Percentiles rank a stretch among this genome's conserved stretches.
Evolutionary conservation across 2,329 filamentous ascomycete genomes (phyloP).

Genomic region (Aspergillus floridensis): DNA sequence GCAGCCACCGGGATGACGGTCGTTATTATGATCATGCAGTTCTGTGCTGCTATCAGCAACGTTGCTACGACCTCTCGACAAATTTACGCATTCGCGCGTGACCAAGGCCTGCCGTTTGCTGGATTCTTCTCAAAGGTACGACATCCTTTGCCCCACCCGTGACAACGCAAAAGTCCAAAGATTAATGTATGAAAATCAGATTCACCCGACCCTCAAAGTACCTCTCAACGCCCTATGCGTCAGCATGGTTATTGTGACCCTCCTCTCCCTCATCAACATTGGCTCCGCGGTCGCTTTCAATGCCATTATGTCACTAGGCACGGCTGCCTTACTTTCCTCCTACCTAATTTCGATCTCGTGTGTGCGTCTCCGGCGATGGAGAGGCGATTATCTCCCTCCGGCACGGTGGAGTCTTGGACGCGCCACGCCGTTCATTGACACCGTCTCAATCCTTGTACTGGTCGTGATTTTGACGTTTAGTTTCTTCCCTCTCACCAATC

Average conservation of each 20-base stretch:
- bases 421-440: conserved; percentile 41
- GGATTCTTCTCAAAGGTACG: conserved; percentile 14
- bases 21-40: conserved; percentile 38
- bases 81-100: conserved; percentile 46
- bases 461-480: conserved; percentile 22
- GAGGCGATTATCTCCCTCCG: conserved; percentile 33
- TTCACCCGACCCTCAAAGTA: conserved; percentile 38
- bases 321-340: conserved; percentile 49
- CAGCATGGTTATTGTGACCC: conserved; percentile 30
- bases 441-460: conserved; percentile 27
- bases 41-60: conserved; percentile 37
- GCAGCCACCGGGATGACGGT: conserved; percentile 48
- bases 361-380: conserved; percentile 40
- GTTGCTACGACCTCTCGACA: conserved; percentile 36
- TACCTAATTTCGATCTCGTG: conserved; percentile 51
- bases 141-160: not conserved
- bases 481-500: conserved; percentile 26
- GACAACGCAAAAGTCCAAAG: too few relatives aligned
- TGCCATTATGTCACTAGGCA: conserved; percentile 51
- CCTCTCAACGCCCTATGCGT: conserved; percentile 42
- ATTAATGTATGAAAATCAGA: conserved; percentile 4
- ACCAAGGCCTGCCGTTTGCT: conserved; percentile 38
- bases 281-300: conserved; percentile 52
- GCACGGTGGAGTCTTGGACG: conserved; percentile 35
- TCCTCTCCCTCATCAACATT: conserved; percentile 53